Percentiles rank a stretch among this genome's conserved stretches.
Conservation (phyloP, 192 early-diverging fungal genomes). For the Gaertneriomyces semiglobifer region DNA sequence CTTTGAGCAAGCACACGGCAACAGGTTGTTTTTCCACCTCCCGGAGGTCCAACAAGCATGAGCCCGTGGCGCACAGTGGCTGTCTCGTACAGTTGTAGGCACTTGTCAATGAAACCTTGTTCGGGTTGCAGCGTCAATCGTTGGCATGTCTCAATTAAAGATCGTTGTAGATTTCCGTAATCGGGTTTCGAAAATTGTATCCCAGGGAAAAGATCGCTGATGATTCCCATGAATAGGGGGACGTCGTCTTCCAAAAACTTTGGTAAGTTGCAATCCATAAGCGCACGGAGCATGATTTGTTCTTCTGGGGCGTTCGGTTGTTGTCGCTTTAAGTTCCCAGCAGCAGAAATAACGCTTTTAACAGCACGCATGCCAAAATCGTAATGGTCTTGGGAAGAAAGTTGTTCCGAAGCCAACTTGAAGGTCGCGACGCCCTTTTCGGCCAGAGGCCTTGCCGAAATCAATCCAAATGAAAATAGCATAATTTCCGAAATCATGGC, state of each 20-base stretch:
- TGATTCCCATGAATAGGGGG: constrained; percentile 61
- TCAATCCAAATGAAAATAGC: constrained; percentile 61
- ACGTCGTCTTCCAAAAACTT: constrained; percentile 62
- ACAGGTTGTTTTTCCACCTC: constrained; percentile 57
- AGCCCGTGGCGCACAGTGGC: constrained; percentile 59
- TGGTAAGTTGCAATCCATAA: constrained; percentile 59
- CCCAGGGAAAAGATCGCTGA: constrained; percentile 58
- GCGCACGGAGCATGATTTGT: constrained; percentile 53
- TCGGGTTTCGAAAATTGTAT: constrained; percentile 55
- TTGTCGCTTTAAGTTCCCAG: constrained; percentile 58
- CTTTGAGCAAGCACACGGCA: constrained; percentile 43
- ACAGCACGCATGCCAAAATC: constrained; percentile 64
- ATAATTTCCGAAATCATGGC: constrained; percentile 65
- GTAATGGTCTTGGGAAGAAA: constrained; percentile 64
- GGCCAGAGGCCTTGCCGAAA: constrained; percentile 53
- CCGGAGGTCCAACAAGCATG: constrained; percentile 59
- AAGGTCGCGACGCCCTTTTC: constrained; percentile 66
- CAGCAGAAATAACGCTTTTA: constrained; percentile 60
- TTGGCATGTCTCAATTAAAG: constrained; percentile 44
- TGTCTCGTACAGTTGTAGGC: constrained; percentile 65
- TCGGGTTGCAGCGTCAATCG: constrained; percentile 49
- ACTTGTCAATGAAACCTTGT: constrained; percentile 55
- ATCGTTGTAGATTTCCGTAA: constrained; percentile 53
- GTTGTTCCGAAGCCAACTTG: constrained; percentile 57
- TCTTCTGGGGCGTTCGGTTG: constrained; percentile 55